Conservation (phyloP, 1,139 yeast species). For the Wickerhamiella pararugosa region DNA sequence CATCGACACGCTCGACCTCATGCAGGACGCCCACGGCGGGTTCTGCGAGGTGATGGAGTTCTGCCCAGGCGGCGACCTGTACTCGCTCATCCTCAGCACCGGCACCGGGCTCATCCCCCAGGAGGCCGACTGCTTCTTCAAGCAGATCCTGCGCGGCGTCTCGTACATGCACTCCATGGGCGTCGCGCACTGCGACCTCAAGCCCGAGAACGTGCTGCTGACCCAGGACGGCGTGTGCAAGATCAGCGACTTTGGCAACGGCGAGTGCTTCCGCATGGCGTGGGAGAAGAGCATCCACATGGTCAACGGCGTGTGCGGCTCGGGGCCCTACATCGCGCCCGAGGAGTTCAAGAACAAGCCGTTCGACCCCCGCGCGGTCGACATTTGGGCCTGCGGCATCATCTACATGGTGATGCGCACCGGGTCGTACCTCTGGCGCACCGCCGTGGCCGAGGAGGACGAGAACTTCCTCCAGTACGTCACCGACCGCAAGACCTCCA, state of each 20-base stretch:
- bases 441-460: slow-evolving; percentile 59
- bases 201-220: slow-evolving; percentile 79
- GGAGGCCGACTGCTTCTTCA: slow-evolving; percentile 93
- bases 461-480: slow-evolving; percentile 65
- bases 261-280: slow-evolving; percentile 92
- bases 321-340: slow-evolving; percentile 92
- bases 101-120: slow-evolving; percentile 63
- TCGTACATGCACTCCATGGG: slow-evolving; percentile 97
- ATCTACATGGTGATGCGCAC: slow-evolving; percentile 98
- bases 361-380: slow-evolving; percentile 85
- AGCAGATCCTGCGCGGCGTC: slow-evolving; percentile 80
- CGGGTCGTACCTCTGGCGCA: slow-evolving; percentile 85
- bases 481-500: slow-evolving; percentile 57
- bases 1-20: slow-evolving; percentile 69
- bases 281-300: slow-evolving; percentile 85
- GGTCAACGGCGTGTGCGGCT: slow-evolving; percentile 77
- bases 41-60: slow-evolving; percentile 96
- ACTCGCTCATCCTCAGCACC: slow-evolving; percentile 67
- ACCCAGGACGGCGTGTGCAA: slow-evolving; percentile 70
- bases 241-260: slow-evolving; percentile 90
- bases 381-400: slow-evolving; percentile 94
- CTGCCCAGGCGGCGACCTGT: slow-evolving; percentile 90
- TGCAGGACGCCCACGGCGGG: slow-evolving; percentile 83
- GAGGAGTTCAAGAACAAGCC: slow-evolving; percentile 66
- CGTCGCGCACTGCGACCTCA: slow-evolving; percentile 85